A percentile compares a stretch with the other conserved stretches of the same genome.
These are phyloP conservation scores for Isatis tinctoria DNA, from an alignment of 345 rosid species.

Conservation along the genomic window DNA sequence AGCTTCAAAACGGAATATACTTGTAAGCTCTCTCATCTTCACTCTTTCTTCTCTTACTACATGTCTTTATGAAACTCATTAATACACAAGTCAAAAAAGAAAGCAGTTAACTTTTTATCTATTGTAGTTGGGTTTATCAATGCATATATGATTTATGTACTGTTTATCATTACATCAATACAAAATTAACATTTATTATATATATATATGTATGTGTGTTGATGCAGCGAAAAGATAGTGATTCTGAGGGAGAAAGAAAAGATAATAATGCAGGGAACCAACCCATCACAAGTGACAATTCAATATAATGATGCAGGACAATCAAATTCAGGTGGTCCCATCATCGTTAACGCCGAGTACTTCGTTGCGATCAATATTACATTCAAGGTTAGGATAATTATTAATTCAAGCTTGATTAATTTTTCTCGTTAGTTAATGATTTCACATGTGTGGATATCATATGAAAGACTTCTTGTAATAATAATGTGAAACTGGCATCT, in stretches of 20 bases:
- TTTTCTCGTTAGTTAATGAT: too few species aligned
- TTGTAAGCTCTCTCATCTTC: neutral
- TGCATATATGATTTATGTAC: neutral
- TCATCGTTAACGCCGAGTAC: constrained; percentile 28
- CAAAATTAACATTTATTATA: too few species aligned
- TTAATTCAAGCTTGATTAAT: too few species aligned
- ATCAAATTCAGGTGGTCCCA: constrained; percentile 21
- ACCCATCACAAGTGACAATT: constrained; percentile 21
- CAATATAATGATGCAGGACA: constrained; percentile 26
- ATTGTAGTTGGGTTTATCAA: neutral
- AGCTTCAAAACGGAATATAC: neutral
- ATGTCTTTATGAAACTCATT: neutral
- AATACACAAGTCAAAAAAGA: neutral
- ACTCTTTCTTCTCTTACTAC: neutral
- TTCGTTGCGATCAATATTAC: constrained; percentile 37
- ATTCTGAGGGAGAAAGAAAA: constrained; percentile 39
- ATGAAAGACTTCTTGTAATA: neutral
- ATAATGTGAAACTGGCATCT: neutral
- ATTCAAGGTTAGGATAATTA: constrained; percentile 34
- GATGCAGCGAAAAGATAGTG: constrained; percentile 37
- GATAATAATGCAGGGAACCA: constrained; percentile 38
- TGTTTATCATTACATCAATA: too few species aligned
- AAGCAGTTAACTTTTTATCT: neutral
- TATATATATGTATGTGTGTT: neutral
- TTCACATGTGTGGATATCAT: too few species aligned